Base-by-base conservation (phyloP, 192 early-diverging fungal genomes). In the Backusella australiensis region DNA sequence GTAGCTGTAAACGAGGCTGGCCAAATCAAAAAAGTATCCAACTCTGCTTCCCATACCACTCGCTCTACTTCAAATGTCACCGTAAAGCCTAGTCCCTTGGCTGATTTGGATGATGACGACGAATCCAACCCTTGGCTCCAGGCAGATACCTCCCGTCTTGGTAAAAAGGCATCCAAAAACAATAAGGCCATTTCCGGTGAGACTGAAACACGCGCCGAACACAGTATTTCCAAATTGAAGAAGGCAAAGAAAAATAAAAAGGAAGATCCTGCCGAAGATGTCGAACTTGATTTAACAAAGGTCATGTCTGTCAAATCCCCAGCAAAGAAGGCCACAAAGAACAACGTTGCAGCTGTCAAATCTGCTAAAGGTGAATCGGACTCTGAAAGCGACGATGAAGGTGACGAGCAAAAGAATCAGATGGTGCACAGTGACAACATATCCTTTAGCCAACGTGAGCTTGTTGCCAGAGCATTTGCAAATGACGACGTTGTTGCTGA, bases 401-500 rank as follows among this genome's bases (percentile, higher is more conserved):
- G 36, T 26, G 77, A 77, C 0, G 84, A 78, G 69, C 79, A 81
- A 32, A 74, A 76, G 44, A 81, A 77, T 34, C 75, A 69, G 19
- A 87, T 92, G 84, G 87, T 92, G 0, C 89, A 91, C 72, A 76
- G 79, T 21, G 88, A 86, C 63, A 86, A 84, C 7, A 80, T 82
- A 32, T 83, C 86, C 15, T 94, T 90, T 38, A 86, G 88, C 3
- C 94, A 95, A 75, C 88, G 91, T 44, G 93, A 96, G 35, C 84
- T 99, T 39, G 94, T 99, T 39, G 91, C 92, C 69, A 90, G 95
- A 76, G 98, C 98, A 17, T 99, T 99, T 87, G 94, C 96, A 11
- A 93, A 96, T 72, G 97, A 99, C 75, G 91, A 97, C 74, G 91
- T 98, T 23, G 90, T 94, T 3, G 91, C 90, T 9, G 95, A 98